Evolutionary conservation across 2,329 filamentous ascomycete genomes (phyloP), one percentile per base, ranked within the genome.

Genomic region (Apiospora koreana): DNA sequence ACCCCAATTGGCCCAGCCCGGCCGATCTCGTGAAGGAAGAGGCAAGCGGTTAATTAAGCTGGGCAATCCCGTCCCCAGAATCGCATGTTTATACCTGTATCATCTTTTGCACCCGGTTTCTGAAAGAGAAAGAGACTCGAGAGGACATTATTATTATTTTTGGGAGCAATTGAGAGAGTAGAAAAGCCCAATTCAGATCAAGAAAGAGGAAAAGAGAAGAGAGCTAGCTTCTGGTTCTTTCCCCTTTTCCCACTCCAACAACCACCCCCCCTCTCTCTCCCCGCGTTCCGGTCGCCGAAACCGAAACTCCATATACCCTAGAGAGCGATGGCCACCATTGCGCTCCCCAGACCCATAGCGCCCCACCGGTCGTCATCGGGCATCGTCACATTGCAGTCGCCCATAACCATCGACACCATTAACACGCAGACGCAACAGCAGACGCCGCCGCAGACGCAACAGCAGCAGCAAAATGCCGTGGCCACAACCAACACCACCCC

Each of bases 261-360:
- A 6, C 18, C 18, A 2, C 10, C 12, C 50, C 25, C 25, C 48
- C 50, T n/a, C n/a, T n/a, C n/a, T n/a, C 50, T 28, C 28, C 28
- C 50, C 50, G 28, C 48, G 8, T 21, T 35, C 21, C 31, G 54
- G 54, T 43, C 54, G 54, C 54, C 54, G 28, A 31, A 62, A n/a
- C 54, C 18, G 16, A n/a, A 28, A 66, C 64, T 45, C 64, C 64
- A 45, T 66, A 66, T 45, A 66, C 21, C 10, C 64, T 25, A 66
- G 14, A 66, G n/a, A 77, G 72, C 68, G 41, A 89, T 89, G 87
- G 84, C 87, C 71, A 88, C 87, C 69, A 84, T 89, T 77, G 85
- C 87, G 66, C 79, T 89, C 54, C 81, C 85, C 43, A 81, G 85
- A 76, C 84, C 84, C 69, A 80, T 86, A 69, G 79, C 82, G 71